Percentiles rank a stretch among this genome's conserved stretches.
Evolutionary conservation across 306 rosid species (phyloP).

Genomic region (Trifolium dubium): DNA sequence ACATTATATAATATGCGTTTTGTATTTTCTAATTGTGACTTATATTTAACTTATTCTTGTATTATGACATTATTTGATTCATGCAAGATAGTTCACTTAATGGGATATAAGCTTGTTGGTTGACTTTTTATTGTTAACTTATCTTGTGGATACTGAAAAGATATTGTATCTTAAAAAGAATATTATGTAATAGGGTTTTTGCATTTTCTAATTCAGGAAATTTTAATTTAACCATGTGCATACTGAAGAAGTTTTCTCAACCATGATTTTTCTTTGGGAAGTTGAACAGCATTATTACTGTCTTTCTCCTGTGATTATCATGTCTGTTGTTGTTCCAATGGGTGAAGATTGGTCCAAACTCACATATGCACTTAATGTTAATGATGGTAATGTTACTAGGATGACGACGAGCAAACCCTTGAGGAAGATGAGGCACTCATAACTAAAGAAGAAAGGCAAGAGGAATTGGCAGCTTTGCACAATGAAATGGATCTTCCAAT

Average conservation of each 20-base stretch:
- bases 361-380: constrained; percentile 36
- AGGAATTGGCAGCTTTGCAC: constrained; percentile 84
- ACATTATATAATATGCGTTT: constrained; percentile 8
- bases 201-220: constrained; percentile 14
- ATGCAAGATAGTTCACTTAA: neutral
- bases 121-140: neutral
- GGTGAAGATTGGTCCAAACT: constrained; percentile 30
- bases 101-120: constrained; percentile 7
- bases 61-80: constrained; percentile 10
- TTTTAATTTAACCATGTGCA: constrained; percentile 33
- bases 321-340: constrained; percentile 41
- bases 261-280: constrained; percentile 35
- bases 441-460: constrained; percentile 80
- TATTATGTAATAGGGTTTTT: constrained; percentile 21
- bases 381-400: constrained; percentile 68
- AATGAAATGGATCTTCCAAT: constrained; percentile 92
- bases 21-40: constrained; percentile 24
- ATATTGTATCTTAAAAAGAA: constrained; percentile 4
- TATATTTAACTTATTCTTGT: constrained; percentile 9
- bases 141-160: constrained; percentile 19
- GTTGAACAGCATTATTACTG: constrained; percentile 19
- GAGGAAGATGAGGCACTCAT: constrained; percentile 91
- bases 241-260: constrained; percentile 17
- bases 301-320: constrained; percentile 40
- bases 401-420: constrained; percentile 87